These are phyloP conservation scores for Pseudogymnoascus sp. DNA, from an alignment of 2,329 filamentous ascomycete genomes.

Conservation along the genomic window DNA sequence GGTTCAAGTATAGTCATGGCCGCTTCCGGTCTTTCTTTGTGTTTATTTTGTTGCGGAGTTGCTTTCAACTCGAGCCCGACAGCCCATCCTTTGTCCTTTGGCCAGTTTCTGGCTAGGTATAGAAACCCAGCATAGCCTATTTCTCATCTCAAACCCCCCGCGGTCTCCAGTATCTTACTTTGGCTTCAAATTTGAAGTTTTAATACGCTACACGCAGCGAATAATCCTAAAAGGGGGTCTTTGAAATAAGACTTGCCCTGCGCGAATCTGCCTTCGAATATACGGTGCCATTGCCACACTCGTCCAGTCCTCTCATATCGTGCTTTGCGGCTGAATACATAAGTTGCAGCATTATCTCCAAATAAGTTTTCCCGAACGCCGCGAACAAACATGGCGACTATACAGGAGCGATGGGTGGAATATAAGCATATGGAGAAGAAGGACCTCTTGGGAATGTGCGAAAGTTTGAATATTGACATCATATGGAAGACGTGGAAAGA, in stretches of 20 bases:
- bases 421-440: background rate
- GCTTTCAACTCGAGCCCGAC: background rate
- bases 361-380: background rate
- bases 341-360: too few species aligned
- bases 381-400: background rate
- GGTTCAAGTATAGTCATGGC: background rate
- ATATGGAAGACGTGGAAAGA: constrained; percentile 1
- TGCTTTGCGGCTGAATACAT: background rate
- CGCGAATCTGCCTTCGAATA: background rate
- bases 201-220: background rate
- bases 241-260: background rate
- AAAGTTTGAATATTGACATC: background rate
- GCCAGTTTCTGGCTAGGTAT: background rate
- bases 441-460: background rate
- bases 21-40: background rate
- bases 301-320: background rate
- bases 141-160: background rate
- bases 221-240: background rate
- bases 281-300: background rate
- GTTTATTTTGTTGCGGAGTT: background rate
- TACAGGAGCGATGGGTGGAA: background rate
- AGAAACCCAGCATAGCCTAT: background rate
- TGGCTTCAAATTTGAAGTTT: background rate
- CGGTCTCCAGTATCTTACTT: background rate
- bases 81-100: background rate